Evolutionary conservation across 73 alveolate genomes (phyloP).

Genomic region (Urostyla sp.): DNA sequence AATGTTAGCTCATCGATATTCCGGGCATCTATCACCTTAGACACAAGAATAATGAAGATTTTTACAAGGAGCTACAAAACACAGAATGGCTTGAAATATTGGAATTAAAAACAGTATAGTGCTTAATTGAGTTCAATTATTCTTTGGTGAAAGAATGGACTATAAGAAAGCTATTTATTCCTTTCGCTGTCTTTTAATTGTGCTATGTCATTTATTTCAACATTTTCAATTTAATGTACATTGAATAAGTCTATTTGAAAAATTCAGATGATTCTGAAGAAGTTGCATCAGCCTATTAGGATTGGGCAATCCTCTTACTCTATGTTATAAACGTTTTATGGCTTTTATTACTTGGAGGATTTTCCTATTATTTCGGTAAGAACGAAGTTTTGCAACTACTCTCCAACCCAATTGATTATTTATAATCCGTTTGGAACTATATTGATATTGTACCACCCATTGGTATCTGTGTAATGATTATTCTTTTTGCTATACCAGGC

Average conservation of each 20-base stretch:
- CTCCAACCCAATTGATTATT: conserved; percentile 3
- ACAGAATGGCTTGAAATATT: conserved; percentile 2
- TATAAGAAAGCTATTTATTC: conserved; percentile 23
- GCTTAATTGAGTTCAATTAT: conserved; percentile 23
- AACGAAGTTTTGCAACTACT: conserved; percentile 32
- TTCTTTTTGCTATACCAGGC: no score
- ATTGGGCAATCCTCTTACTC: no score
- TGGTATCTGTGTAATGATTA: no score
- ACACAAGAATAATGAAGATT: background rate
- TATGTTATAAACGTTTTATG: no score
- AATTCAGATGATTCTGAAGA: no score
- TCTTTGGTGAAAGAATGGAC: background rate
- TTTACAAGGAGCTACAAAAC: background rate
- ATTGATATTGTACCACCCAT: conserved; percentile 41
- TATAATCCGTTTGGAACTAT: conserved; percentile 40
- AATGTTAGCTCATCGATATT: conserved; percentile 13
- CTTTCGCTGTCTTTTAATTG: background rate
- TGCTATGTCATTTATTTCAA: no score
- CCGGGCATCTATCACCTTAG: background rate
- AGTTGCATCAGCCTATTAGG: no score
- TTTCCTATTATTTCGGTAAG: conserved; percentile 7
- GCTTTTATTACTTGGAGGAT: no score
- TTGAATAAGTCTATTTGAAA: no score
- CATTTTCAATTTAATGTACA: no score
- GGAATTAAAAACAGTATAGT: background rate